Conservation (phyloP, 148 eudicot genomes). For the Rhododendron williamsianum region DNA sequence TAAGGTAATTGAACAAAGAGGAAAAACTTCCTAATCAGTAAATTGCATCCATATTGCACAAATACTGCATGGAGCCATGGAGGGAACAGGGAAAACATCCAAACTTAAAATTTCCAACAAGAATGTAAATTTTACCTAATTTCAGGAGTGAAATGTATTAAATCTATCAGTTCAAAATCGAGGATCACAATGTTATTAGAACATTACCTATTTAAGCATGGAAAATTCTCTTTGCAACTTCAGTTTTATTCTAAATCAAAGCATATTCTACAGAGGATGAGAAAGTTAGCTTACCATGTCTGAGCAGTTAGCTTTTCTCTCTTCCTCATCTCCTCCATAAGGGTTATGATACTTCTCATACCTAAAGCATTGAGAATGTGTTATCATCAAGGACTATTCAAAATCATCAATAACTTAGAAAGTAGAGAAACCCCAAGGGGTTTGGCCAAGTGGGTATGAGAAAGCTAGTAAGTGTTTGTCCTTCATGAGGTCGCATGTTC, state of each 20-base stretch:
- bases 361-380: conserved; percentile 22
- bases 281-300: conserved; percentile 59
- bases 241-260: neutral
- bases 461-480: too few species aligned
- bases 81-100: neutral
- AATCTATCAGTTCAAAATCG: neutral
- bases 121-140: neutral
- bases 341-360: conserved; percentile 75
- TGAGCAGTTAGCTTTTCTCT: conserved; percentile 64
- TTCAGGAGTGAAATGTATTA: neutral
- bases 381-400: neutral
- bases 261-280: neutral
- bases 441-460: too few species aligned
- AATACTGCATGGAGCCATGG: neutral
- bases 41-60: neutral
- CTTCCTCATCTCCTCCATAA: conserved; percentile 71
- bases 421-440: neutral
- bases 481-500: too few species aligned
- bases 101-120: neutral
- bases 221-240: neutral
- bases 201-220: neutral
- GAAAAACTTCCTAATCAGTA: neutral
- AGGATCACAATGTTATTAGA: neutral
- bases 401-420: neutral
- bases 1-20: neutral